Conservation (phyloP, 176 grass and related monocot species). For the Avena atlantica region DNA sequence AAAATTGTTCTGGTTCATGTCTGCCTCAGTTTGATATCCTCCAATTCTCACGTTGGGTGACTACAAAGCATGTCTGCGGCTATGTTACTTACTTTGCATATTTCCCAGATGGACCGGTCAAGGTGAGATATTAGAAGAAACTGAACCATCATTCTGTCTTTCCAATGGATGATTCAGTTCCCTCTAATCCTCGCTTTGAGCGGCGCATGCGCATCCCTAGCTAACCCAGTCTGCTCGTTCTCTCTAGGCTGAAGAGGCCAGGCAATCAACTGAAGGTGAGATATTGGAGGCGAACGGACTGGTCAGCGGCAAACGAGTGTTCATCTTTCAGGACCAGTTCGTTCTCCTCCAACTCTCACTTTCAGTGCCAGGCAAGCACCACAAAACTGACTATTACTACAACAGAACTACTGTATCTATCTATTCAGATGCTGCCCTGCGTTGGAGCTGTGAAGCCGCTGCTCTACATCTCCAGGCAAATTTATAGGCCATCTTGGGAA, state of each 20-base stretch:
- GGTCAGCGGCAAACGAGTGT: neutral
- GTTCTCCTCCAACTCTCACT: constrained; percentile 48
- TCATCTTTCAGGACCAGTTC: constrained; percentile 35
- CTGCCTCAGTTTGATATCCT: constrained; percentile 40
- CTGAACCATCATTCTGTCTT: constrained; percentile 37
- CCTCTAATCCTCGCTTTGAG: constrained; percentile 56
- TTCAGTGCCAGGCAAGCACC: neutral
- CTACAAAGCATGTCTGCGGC: neutral
- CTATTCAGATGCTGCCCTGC: constrained; percentile 24
- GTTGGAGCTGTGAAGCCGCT: neutral
- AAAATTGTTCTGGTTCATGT: neutral
- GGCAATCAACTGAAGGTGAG: constrained; percentile 46
- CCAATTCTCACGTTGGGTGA: constrained; percentile 46
- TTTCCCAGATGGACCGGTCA: constrained; percentile 3
- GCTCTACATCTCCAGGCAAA: neutral
- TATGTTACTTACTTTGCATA: neutral
- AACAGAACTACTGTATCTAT: neutral
- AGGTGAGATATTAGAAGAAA: constrained; percentile 73
- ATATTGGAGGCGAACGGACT: constrained; percentile 61
- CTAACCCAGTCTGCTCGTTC: neutral
- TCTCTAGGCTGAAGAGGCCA: neutral
- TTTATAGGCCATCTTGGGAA: constrained; percentile 37
- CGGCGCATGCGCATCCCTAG: neutral
- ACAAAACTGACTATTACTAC: neutral
- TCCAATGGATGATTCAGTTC: constrained; percentile 35